Conservation (phyloP, 1,284 basidiomycete genomes). For the Leccinum griseonigrum region DNA sequence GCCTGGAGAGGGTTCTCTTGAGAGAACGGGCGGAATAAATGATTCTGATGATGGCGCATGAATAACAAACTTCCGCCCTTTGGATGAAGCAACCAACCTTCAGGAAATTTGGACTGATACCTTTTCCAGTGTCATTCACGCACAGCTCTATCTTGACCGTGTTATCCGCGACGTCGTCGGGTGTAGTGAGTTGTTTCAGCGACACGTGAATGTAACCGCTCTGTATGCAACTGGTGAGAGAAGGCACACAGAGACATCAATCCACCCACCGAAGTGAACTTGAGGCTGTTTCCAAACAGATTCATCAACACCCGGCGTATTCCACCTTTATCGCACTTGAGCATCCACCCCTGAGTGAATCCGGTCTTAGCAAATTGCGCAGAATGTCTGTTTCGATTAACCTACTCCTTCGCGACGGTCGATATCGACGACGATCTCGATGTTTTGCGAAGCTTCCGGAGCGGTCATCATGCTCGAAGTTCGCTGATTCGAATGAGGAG, state of each 20-base stretch:
- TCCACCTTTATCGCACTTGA: constrained; percentile 91
- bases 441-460: constrained; percentile 42
- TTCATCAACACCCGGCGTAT: constrained; percentile 94
- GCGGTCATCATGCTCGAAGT: constrained; percentile 36
- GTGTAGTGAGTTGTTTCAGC: constrained; percentile 68
- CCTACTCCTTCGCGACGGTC: constrained; percentile 66
- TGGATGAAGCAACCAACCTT: constrained; percentile 47
- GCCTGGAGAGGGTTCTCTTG: constrained; percentile 91
- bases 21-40: constrained; percentile 96
- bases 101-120: constrained; percentile 85
- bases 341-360: constrained; percentile 70
- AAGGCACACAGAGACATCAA: constrained; percentile 6
- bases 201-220: constrained; percentile 87
- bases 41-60: constrained; percentile 55
- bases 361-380: constrained; percentile 7
- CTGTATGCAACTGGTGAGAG: constrained; percentile 37
- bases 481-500: constrained; percentile 56
- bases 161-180: constrained; percentile 47
- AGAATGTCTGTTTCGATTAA: constrained; percentile 8
- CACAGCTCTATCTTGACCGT: constrained; percentile 80
- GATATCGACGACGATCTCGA: constrained; percentile 90
- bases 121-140: constrained; percentile 91
- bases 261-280: constrained; percentile 74
- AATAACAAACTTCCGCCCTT: constrained; percentile 7
- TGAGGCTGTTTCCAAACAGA: constrained; percentile 91